Evolutionary conservation across 1,284 basidiomycete species (phyloP).

Genomic region (Pseudozyma sp.): DNA sequence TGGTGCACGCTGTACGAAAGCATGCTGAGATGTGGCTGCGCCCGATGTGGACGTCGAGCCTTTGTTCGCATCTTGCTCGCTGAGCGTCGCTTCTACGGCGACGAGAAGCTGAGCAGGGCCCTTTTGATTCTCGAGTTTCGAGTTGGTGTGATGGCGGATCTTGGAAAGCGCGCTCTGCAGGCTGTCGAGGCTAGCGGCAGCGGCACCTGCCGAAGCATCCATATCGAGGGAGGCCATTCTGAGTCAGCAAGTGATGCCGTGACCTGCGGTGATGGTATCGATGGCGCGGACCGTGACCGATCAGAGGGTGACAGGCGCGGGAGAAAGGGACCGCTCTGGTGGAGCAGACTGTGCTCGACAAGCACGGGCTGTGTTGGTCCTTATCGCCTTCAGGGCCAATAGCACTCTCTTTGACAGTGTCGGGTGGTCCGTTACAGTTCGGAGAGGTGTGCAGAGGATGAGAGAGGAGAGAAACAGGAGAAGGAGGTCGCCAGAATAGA

Average conservation of each 20-base stretch:
- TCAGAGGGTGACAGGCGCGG: neutral
- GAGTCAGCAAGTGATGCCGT: neutral
- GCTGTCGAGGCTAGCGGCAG: constrained; percentile 40
- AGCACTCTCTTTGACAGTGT: neutral
- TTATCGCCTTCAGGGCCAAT: neutral
- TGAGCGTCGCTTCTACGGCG: constrained; percentile 88
- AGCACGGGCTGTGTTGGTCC: neutral
- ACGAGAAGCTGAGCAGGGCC: constrained; percentile 87
- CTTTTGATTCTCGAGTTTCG: constrained; percentile 86
- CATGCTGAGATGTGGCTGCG: constrained; percentile 78
- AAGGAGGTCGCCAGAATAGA: neutral
- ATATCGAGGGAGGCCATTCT: constrained; percentile 38
- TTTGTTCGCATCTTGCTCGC: constrained; percentile 76
- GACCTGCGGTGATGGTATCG: neutral
- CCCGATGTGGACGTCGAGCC: constrained; percentile 71
- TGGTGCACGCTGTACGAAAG: constrained; percentile 58
- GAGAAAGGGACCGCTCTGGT: neutral
- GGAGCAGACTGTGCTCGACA: constrained; percentile 4
- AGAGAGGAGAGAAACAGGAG: neutral
- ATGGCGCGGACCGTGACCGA: neutral
- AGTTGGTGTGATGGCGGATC: constrained; percentile 86
- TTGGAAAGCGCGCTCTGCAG: constrained; percentile 72
- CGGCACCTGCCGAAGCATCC: constrained; percentile 40
- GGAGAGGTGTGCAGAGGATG: neutral
- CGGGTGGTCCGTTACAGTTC: neutral